Evolutionary conservation across 2,329 filamentous ascomycete species (phyloP).

Genomic region (Talaromyces islandicus): DNA sequence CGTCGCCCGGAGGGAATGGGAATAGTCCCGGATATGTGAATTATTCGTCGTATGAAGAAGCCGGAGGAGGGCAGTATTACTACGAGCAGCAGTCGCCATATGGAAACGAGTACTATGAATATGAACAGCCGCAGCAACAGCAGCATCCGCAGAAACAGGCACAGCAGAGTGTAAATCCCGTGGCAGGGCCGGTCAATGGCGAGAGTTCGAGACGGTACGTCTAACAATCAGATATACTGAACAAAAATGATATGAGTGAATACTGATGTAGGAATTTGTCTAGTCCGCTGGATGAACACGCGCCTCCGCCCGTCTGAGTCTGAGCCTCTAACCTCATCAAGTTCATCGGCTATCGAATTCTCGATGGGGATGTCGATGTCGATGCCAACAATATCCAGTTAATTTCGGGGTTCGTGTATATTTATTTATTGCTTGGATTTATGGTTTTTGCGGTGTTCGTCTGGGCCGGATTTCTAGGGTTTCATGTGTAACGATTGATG

Average conservation of each 20-base stretch:
- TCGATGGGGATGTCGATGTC: too few species aligned
- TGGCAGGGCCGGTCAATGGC: not conserved
- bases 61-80: not conserved
- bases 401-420: not conserved
- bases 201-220: not conserved
- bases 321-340: too few species aligned
- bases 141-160: not conserved
- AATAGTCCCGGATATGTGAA: not conserved
- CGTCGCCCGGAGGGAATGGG: not conserved
- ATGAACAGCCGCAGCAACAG: conserved; percentile 6
- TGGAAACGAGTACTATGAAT: conserved; percentile 4
- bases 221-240: not conserved
- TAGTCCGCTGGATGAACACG: not conserved
- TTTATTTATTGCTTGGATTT: not conserved
- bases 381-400: too few species aligned
- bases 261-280: not conserved
- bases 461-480: not conserved
- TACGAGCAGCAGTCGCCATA: conserved; percentile 9
- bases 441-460: not conserved
- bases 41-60: conserved; percentile 5
- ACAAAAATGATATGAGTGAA: not conserved
- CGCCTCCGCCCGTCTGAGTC: not conserved
- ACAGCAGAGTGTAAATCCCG: not conserved
- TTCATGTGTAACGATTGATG: not conserved
- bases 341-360: too few species aligned